phyloP scores from a whole-genome alignment of 805 yeast species.

The Wickerhamiella alocasiicola region DNA sequence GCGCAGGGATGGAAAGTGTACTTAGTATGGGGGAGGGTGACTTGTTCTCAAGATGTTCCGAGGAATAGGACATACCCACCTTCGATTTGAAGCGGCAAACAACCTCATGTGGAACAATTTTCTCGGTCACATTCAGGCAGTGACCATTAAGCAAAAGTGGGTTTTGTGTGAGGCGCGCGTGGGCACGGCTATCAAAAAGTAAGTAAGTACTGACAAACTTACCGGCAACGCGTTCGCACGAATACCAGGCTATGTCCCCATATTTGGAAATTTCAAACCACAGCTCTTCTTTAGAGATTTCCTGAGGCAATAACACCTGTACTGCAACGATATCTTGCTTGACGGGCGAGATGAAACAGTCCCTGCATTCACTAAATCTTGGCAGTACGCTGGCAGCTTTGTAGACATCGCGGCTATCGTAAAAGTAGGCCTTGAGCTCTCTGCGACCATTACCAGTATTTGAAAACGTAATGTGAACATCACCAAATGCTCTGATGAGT shows the following conservation, averaged over 20 bases:
- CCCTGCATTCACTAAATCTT: conserved; percentile 7
- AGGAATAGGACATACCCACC: background rate
- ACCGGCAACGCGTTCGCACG: conserved; percentile 3
- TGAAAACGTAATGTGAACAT: background rate
- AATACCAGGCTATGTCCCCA: conserved; percentile 10
- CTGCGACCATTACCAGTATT: background rate
- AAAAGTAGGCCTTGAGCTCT: background rate
- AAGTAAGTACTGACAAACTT: background rate
- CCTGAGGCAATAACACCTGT: background rate
- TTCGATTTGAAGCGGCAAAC: conserved; percentile 3
- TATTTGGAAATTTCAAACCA: conserved; percentile 8
- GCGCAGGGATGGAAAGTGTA: background rate
- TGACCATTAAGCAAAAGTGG: background rate
- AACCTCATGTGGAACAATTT: background rate
- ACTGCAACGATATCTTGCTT: background rate
- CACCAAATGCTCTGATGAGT: conserved; percentile 7
- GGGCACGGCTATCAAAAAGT: conserved; percentile 6
- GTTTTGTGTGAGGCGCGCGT: background rate
- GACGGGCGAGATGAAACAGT: conserved; percentile 1
- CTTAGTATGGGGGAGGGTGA: background rate
- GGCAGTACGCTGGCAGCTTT: conserved; percentile 6
- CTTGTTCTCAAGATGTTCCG: too few species aligned
- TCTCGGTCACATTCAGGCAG: background rate
- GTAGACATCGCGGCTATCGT: conserved; percentile 5
- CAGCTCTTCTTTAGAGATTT: conserved; percentile 9